Conservation (phyloP, 208 protist genomes). For the Trypanosoma caninum region DNA sequence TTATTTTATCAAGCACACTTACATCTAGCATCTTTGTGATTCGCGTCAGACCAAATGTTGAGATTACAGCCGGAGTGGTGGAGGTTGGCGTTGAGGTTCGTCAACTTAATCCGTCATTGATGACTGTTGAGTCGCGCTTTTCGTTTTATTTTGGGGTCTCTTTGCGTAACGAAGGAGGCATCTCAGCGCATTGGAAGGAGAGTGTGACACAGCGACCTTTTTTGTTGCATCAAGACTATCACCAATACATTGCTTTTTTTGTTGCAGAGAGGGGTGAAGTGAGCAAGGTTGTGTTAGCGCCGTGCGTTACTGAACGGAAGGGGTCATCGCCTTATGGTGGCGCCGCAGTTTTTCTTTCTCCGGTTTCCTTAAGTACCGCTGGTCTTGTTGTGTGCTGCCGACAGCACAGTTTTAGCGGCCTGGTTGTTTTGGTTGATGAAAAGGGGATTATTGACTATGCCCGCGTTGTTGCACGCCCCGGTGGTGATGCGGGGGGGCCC, state of each 20-base stretch:
- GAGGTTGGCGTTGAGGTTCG: constrained; percentile 43
- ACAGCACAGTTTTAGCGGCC: constrained; percentile 33
- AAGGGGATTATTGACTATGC: constrained; percentile 64
- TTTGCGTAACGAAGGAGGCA: neutral
- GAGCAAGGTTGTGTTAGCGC: constrained; percentile 22
- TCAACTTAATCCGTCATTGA: constrained; percentile 38
- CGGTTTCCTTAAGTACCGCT: constrained; percentile 37
- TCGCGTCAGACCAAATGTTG: constrained; percentile 1
- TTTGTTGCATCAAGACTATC: constrained; percentile 56
- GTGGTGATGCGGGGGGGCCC: constrained; percentile 7
- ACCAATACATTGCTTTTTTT: constrained; percentile 59
- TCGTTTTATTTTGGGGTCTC: constrained; percentile 33
- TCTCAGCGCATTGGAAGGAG: constrained; percentile 19
- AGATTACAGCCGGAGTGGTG: constrained; percentile 2
- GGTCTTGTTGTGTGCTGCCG: constrained; percentile 41
- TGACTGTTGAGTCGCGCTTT: constrained; percentile 50
- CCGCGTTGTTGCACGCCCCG: constrained; percentile 24
- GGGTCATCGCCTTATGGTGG: neutral
- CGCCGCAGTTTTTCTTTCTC: neutral
- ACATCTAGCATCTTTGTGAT: constrained; percentile 13
- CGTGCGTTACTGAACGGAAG: constrained; percentile 17
- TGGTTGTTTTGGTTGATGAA: constrained; percentile 47
- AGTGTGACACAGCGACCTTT: constrained; percentile 43
- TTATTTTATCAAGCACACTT: constrained; percentile 9
- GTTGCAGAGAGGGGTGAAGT: constrained; percentile 8